Evolutionary conservation across 441 rosid genomes (phyloP).

Genomic region (Metrosideros polymorpha): DNA sequence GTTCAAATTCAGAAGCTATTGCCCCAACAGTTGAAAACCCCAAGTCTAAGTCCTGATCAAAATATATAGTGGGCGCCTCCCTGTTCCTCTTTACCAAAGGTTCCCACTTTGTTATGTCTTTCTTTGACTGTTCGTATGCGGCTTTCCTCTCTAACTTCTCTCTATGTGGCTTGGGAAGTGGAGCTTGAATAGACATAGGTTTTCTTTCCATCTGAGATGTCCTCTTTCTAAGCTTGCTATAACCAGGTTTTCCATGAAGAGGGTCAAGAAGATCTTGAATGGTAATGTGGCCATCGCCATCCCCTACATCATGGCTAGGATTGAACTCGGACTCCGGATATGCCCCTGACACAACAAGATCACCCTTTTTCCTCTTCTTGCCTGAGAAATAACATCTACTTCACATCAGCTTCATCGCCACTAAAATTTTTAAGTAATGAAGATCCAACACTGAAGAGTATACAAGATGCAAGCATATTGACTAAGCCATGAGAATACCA

Average conservation of each 20-base stretch:
- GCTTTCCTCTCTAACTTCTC: slow-evolving; percentile 70
- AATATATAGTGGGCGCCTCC: slow-evolving; percentile 73
- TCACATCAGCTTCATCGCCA: not conserved
- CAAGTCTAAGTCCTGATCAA: slow-evolving; percentile 57
- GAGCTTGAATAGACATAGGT: slow-evolving; percentile 56
- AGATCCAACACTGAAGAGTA: not conserved
- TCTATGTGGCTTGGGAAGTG: slow-evolving; percentile 56
- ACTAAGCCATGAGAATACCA: not conserved
- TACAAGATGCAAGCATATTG: not conserved
- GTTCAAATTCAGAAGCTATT: slow-evolving; percentile 86
- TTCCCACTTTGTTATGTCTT: slow-evolving; percentile 68
- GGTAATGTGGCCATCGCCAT: slow-evolving; percentile 50
- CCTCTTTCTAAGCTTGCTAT: slow-evolving; percentile 45
- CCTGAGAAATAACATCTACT: slow-evolving; percentile 24
- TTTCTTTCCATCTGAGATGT: slow-evolving; percentile 37
- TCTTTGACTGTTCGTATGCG: slow-evolving; percentile 48
- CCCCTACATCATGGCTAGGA: slow-evolving; percentile 71
- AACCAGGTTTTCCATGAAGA: slow-evolving; percentile 54
- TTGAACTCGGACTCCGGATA: slow-evolving; percentile 89
- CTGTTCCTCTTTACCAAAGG: slow-evolving; percentile 73
- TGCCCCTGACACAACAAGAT: slow-evolving; percentile 44
- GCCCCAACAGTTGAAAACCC: slow-evolving; percentile 91
- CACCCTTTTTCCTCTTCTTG: slow-evolving; percentile 40
- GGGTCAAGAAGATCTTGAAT: slow-evolving; percentile 61
- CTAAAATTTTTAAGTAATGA: not conserved